Percentiles rank a stretch among this genome's conserved stretches.
These are phyloP conservation scores for Solanum peruvianum DNA, from an alignment of 257 asterid genomes.

Conservation along the genomic window DNA sequence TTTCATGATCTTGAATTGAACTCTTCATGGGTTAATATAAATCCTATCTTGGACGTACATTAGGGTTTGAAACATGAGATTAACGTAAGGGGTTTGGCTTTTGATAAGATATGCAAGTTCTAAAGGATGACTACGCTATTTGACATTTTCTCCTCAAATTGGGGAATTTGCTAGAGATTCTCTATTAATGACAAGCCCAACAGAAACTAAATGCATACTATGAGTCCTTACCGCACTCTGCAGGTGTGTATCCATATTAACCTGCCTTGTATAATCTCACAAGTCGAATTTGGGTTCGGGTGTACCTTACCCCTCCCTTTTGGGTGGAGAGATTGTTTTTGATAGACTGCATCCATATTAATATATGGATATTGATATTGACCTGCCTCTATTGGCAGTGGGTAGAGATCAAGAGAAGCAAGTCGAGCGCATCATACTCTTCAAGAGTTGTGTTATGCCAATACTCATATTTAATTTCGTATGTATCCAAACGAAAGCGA, in stretches of 20 bases:
- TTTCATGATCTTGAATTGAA: neutral
- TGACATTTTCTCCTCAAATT: neutral
- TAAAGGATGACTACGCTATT: neutral
- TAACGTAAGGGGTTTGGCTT: neutral
- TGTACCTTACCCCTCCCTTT: neutral
- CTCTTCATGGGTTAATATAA: neutral
- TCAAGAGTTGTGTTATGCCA: neutral
- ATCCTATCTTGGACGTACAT: neutral
- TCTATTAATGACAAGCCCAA: neutral
- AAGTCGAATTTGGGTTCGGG: neutral
- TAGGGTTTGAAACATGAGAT: neutral
- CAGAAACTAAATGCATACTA: neutral
- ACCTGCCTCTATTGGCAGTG: neutral
- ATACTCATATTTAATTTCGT: neutral
- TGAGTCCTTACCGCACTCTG: neutral
- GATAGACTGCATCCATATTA: neutral
- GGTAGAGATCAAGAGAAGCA: neutral
- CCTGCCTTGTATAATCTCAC: neutral
- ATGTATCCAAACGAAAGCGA: neutral
- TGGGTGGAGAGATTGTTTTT: neutral
- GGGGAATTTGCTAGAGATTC: neutral
- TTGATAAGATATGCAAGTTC: neutral
- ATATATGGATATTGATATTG: neutral
- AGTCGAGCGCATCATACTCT: neutral
- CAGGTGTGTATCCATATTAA: neutral